Base-by-base conservation (phyloP, 2,329 filamentous ascomycete genomes). In the Karstenula rhodostoma region DNA sequence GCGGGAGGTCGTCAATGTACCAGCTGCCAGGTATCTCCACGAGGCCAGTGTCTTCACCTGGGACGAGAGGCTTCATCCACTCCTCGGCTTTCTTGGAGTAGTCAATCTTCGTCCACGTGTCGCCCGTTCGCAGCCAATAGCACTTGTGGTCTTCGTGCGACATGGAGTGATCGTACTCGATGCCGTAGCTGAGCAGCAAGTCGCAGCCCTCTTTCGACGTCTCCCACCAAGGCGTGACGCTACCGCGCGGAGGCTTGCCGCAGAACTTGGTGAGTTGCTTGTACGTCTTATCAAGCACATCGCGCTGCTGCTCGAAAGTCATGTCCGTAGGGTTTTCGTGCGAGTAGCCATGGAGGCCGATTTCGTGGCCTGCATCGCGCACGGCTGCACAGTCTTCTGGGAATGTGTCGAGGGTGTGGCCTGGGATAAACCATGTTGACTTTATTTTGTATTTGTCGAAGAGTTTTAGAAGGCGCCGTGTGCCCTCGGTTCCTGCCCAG, bases 191-290 rank as follows among this genome's bases (percentile, higher is more conserved):
- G 17, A 90, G 80, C 67, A 90, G 79, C 17, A 91, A 76, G 64
- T 90, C 85, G 0, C 86, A 86, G 4, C 88, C 89, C 71, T 92
- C 90, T 64, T 86, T 84, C 60, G 85, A 88, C 0, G 86, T 88
- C 71, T 93, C 90, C 90, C 90, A 93, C 84, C 86, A 93, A 0
- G 91, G 91, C 0, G 90, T 90, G 0, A 93, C 90, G 42, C 85
- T 89, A 0, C 91, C 90, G 0, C 89, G 81, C 0, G 91, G 91
- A 0, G 88, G 88, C 77, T 91, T 92, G 6, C 90, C 75, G 43
- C 85, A 86, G 69, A 94, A 90, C 0, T 89, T 86, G 0, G 87
- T 91, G 35, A 93, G 83, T 76, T 93, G 83, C 23, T 85, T 84
- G 72, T 89, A 92, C 19, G 89, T 92, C 77, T 91, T 91, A 69